These are phyloP conservation scores for Entomortierella lignicola DNA, from an alignment of 192 early-diverging fungal species.

Conservation along the genomic window DNA sequence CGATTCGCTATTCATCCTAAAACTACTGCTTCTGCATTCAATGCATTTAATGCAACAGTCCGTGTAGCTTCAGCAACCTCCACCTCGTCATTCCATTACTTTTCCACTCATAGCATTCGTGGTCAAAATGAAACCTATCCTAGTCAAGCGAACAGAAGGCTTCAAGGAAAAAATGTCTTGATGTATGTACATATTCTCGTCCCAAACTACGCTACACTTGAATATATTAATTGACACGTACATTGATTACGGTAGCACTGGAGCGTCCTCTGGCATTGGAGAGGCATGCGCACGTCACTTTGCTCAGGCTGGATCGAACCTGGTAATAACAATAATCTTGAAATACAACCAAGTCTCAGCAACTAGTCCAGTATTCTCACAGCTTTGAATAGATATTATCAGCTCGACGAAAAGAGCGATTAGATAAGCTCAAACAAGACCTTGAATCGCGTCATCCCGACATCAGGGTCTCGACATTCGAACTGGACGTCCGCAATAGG, in stretches of 20 bases:
- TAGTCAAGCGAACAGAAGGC: constrained; percentile 24
- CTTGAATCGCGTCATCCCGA: constrained; percentile 59
- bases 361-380: too few relatives aligned
- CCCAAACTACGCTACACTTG: too few relatives aligned
- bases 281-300: constrained; percentile 77
- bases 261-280: constrained; percentile 79
- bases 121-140: background rate
- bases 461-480: constrained; percentile 68
- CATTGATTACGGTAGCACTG: constrained; percentile 66
- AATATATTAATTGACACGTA: too few relatives aligned
- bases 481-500: constrained; percentile 78
- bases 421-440: constrained; percentile 67
- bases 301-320: constrained; percentile 67
- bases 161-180: constrained; percentile 48
- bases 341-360: too few relatives aligned
- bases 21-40: too few relatives aligned
- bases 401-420: constrained; percentile 73
- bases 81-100: too few relatives aligned
- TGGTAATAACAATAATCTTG: constrained; percentile 51
- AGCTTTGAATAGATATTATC: constrained; percentile 57
- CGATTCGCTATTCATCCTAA: too few relatives aligned
- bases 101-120: constrained; percentile 9
- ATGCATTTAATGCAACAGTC: background rate
- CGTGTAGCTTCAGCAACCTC: background rate
- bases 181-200: constrained; percentile 37